Base-by-base conservation (phyloP, 2,329 filamentous ascomycete genomes). In the Colletotrichum neosansevieriae region DNA sequence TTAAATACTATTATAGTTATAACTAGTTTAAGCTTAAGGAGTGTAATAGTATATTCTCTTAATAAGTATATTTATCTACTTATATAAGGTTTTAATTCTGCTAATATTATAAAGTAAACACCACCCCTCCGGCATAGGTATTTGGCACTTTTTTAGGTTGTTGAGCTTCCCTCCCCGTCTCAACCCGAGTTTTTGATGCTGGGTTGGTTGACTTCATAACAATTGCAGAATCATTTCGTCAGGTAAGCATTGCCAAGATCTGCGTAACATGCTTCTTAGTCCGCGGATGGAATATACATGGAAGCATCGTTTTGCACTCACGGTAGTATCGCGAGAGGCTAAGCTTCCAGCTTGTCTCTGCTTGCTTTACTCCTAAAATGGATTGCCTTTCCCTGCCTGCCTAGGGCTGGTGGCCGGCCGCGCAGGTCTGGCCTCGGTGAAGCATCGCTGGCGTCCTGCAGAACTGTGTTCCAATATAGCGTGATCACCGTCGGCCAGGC, bases 391-490 rank as follows among this genome's bases (percentile, higher is more conserved):
- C 51, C n/a, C 32, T 54, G 17, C 17, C n/a, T 54, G 17, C 17
- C n/a, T 40, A 21, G 32, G 19, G 51, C 36, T 38, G 34, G 24
- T 57, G 60, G 24, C 24, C 47, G 60, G 40, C 60, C 40, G 50
- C 50, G 36, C 42, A 34, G 34, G 24, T 34, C 15, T 32, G 29
- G 19, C 29, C 19, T n/a, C 29, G n/a, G 34, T 54, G 57, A 62
- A 36, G 57, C 17, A 12, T 65, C 21, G 57, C 40, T 53, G 57
- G 57, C 50, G 58, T 57, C 51, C 50, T 67, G 60, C 51, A 67
- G 64, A 58, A 57, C 50, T 58, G 32, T 50, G 51, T 32, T 42
- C 59, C 17, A 62, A 54, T 29, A 34, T 29, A 24, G 34, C 34
- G 57, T 59, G 32, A 34, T 49, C 42, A 47, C 29, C 42, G 34